A percentile compares a stretch with the other conserved stretches of the same genome.
These are phyloP conservation scores for Ustilaginoidea virens DNA, from an alignment of 2,329 filamentous ascomycete genomes.

Conservation along the genomic window DNA sequence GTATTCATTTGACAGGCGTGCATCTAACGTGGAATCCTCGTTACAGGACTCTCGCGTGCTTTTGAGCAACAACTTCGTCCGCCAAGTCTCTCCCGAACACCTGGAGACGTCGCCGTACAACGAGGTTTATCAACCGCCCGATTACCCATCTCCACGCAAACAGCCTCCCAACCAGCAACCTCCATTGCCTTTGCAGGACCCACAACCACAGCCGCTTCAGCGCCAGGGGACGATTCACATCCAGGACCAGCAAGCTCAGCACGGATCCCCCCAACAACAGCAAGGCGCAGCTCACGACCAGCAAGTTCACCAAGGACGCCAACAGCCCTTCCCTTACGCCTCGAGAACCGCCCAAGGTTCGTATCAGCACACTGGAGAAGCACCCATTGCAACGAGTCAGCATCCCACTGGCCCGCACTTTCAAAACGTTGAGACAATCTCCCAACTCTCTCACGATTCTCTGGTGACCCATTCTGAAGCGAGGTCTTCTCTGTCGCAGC, in stretches of 20 bases:
- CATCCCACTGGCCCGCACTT: slow-evolving; percentile 17
- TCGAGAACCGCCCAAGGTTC: slow-evolving; percentile 7
- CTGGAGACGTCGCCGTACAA: slow-evolving; percentile 30
- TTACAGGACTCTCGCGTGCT: slow-evolving; percentile 23
- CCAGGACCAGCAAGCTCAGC: slow-evolving; percentile 19
- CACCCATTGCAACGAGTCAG: slow-evolving; percentile 20
- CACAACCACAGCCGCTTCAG: slow-evolving; percentile 12
- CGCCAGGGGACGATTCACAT: slow-evolving; percentile 10
- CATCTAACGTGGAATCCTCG: slow-evolving; percentile 23
- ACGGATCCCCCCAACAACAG: slow-evolving; percentile 12
- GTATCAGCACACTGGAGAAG: slow-evolving; percentile 21
- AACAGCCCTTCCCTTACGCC: slow-evolving; percentile 11
- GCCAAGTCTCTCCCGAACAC: slow-evolving; percentile 28
- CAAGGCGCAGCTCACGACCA: slow-evolving; percentile 14
- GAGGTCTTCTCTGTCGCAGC: slow-evolving; percentile 24
- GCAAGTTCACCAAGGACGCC: slow-evolving; percentile 17
- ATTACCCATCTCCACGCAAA: slow-evolving; percentile 10
- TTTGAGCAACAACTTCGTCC: slow-evolving; percentile 24
- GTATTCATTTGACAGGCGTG: slow-evolving; percentile 18
- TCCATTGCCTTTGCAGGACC: slow-evolving; percentile 8
- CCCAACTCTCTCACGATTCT: slow-evolving; percentile 48
- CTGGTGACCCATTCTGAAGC: slow-evolving; percentile 34
- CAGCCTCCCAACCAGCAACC: slow-evolving; percentile 16
- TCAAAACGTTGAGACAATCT: slow-evolving; percentile 42
- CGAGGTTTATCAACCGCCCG: slow-evolving; percentile 23